Percentiles rank a stretch among this genome's conserved stretches.
These are phyloP conservation scores for Oxyria digyna DNA, from an alignment of 148 eudicot genomes.

Conservation along the genomic window DNA sequence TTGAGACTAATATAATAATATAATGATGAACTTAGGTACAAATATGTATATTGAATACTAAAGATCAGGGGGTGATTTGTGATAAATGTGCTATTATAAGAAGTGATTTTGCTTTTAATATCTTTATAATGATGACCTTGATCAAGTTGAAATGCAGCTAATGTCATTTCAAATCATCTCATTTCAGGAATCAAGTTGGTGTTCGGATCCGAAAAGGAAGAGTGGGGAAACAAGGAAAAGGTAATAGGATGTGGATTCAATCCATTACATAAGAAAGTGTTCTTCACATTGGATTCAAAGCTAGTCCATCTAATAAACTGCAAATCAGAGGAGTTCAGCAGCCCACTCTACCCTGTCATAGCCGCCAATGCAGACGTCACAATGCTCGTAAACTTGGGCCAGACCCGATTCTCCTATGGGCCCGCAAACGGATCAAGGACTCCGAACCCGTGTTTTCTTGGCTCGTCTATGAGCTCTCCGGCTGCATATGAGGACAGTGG, in stretches of 20 bases:
- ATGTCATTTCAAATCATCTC: no score
- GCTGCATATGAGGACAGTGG: conserved; percentile 49
- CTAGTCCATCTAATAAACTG: conserved; percentile 56
- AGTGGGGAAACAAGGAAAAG: conserved; percentile 42
- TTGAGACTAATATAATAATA: no score
- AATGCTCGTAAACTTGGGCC: conserved; percentile 65
- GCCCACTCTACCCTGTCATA: conserved; percentile 65
- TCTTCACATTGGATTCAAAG: conserved; percentile 67
- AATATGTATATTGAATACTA: no score
- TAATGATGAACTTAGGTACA: no score
- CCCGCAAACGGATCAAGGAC: conserved; percentile 62
- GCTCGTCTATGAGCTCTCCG: conserved; percentile 21
- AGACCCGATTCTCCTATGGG: conserved; percentile 39
- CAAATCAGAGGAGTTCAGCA: conserved; percentile 55
- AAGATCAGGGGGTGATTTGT: no score
- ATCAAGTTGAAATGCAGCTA: no score
- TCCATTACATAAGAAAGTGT: conserved; percentile 53
- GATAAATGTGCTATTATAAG: not conserved
- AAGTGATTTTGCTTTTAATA: not conserved
- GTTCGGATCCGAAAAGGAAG: conserved; percentile 37
- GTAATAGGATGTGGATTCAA: conserved; percentile 84
- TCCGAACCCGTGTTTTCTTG: conserved; percentile 71
- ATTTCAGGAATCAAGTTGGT: conserved; percentile 62
- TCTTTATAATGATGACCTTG: no score
- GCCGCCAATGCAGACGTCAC: conserved; percentile 44